Evolutionary conservation across 257 asterid species (phyloP), one percentile per base, ranked within the genome.

Genomic region (Przewalskia tangutica): DNA sequence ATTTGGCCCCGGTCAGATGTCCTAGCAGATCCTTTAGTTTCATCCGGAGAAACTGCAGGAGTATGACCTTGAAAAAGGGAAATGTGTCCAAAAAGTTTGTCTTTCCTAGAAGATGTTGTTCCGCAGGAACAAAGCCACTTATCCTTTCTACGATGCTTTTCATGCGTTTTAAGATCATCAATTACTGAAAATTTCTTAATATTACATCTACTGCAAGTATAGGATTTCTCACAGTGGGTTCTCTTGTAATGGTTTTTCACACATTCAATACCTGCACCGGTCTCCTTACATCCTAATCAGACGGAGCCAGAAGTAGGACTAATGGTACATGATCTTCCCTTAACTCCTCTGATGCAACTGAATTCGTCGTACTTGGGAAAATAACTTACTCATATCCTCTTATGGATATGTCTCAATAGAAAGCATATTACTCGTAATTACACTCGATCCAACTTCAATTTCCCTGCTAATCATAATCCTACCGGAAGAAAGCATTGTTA

Each of bases 51-150:
- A 84, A 94, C 88, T 60, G 98, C 99, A 11, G 99, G 98, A 13
- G 97, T 89, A 42, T 95, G 99, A 77, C 99, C 99, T 88, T 95
- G 99, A 68, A 95, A 95, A 62, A 95, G 97, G 18, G 93, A 83
- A 60, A 95, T 88, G 80, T 95, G 99, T 10, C 99, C 98, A 6
- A 95, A 95, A 44, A 95, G 97, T 83, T 95, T 95, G 86, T 95
- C 99, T 86, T 95, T 95, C 90, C 99, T 88, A 0, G 99, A 95
- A 81, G 94, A 95, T 11, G 99, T 95, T 5, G 99, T 95, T 50
- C 99, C 99, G 48, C 99, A 95, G 0, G 99, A 95, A 81, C 99
- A 95, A 80, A 94, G 95, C 99, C 99, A 95, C 82, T 91, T 91
- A 81, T 95, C 98, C 83, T 91, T 82, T 16, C 99, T 98, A 75